phyloP scores from a whole-genome alignment of 306 rosid genomes.

The Quercus berberidifolia region DNA sequence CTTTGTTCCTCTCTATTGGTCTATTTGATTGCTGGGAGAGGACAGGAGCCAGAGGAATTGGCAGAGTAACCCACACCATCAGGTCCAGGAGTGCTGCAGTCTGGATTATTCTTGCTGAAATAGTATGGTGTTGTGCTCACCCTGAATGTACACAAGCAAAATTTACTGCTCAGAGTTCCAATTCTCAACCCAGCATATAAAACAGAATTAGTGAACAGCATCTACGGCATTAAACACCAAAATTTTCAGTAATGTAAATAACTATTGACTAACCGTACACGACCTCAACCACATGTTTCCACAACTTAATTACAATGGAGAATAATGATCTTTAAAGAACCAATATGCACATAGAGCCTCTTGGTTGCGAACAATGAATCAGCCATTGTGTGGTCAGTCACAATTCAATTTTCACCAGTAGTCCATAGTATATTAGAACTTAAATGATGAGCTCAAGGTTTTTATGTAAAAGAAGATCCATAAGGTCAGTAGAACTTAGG shows the following conservation, averaged over 20 bases:
- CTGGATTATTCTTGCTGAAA: conserved; percentile 47
- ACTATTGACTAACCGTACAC: too few relatives aligned
- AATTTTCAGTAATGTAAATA: neutral
- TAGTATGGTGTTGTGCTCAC: conserved; percentile 53
- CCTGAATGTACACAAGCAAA: conserved; percentile 36
- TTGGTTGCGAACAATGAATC: neutral
- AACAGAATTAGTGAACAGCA: neutral
- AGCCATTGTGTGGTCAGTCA: neutral
- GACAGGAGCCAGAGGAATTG: conserved; percentile 39
- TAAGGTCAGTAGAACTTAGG: neutral
- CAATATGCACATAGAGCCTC: neutral
- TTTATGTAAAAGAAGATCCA: neutral
- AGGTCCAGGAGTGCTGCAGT: conserved; percentile 47
- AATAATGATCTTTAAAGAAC: neutral
- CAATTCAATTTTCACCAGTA: neutral
- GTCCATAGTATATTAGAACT: too few relatives aligned
- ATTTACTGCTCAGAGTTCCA: conserved; percentile 8
- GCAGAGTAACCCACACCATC: conserved; percentile 34
- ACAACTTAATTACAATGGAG: too few relatives aligned
- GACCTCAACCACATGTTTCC: too few relatives aligned
- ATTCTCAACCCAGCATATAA: neutral
- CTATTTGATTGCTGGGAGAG: conserved; percentile 42
- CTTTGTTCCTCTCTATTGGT: neutral
- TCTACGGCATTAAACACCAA: neutral
- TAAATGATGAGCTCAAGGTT: too few relatives aligned